A percentile compares a stretch with the other conserved stretches of the same genome.
These are phyloP conservation scores for Thielaviopsis ethacetica DNA, from an alignment of 2,329 filamentous ascomycete genomes.

Conservation along the genomic window DNA sequence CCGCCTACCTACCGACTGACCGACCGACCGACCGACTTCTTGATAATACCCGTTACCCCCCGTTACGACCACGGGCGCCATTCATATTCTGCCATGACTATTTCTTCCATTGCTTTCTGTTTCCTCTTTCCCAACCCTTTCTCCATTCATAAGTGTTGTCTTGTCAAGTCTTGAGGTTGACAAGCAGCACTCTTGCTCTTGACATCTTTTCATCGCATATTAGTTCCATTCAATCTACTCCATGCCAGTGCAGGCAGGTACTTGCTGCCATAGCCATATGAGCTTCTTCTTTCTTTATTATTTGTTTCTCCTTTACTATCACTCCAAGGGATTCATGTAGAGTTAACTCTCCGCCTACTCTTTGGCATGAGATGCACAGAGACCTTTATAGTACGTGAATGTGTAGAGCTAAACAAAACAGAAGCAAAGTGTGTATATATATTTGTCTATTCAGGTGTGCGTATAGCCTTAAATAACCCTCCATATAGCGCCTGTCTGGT, in stretches of 20 bases:
- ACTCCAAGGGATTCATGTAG: too few species aligned
- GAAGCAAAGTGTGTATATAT: neutral
- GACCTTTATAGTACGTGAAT: neutral
- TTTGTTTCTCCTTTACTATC: too few species aligned
- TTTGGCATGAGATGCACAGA: neutral
- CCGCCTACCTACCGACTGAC: neutral
- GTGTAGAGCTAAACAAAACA: neutral
- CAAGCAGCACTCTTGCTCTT: neutral
- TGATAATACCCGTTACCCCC: neutral
- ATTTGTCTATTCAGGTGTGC: neutral
- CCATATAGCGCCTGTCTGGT: constrained; percentile 32
- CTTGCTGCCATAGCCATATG: neutral
- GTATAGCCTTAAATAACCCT: constrained; percentile 19
- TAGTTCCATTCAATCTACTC: neutral
- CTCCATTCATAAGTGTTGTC: too few species aligned
- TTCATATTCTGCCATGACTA: neutral
- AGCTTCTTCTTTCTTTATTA: neutral
- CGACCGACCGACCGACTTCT: neutral
- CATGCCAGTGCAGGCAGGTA: neutral
- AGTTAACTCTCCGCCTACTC: neutral
- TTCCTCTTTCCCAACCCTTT: neutral
- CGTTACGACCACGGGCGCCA: neutral
- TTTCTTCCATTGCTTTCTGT: neutral
- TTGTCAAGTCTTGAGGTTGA: neutral
- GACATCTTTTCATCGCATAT: neutral